Percentiles rank a stretch among this genome's conserved stretches.
These are phyloP conservation scores for Hypholoma fasciculare DNA, from an alignment of 768 basidiomycete genomes.

Conservation along the genomic window DNA sequence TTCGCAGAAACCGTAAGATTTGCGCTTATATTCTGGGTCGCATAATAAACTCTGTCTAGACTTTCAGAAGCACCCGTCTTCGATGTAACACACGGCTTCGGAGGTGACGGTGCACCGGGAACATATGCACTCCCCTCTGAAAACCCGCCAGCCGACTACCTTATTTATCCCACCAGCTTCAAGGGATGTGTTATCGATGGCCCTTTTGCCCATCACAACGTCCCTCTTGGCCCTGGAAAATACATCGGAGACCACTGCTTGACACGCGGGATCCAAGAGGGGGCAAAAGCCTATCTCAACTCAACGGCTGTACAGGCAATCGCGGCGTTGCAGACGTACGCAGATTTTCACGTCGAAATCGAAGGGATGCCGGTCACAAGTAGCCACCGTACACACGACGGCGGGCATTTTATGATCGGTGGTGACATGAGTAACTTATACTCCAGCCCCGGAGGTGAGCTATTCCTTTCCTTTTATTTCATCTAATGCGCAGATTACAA, in stretches of 20 bases:
- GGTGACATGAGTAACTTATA: slow-evolving; percentile 31
- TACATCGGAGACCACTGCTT: slow-evolving; percentile 30
- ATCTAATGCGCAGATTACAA: not conserved
- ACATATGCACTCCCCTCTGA: slow-evolving; percentile 22
- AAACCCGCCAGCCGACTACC: slow-evolving; percentile 5
- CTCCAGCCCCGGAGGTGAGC: slow-evolving; percentile 37
- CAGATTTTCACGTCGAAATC: slow-evolving; percentile 30
- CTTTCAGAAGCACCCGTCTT: slow-evolving; percentile 32
- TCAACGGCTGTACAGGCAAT: slow-evolving; percentile 17
- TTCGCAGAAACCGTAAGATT: slow-evolving; percentile 14
- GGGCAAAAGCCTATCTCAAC: slow-evolving; percentile 14
- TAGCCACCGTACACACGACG: slow-evolving; percentile 30
- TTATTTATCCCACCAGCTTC: slow-evolving; percentile 8
- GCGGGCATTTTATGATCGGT: slow-evolving; percentile 31
- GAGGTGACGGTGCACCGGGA: slow-evolving; percentile 28
- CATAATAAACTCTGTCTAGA: slow-evolving; percentile 12
- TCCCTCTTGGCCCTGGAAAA: slow-evolving; percentile 34
- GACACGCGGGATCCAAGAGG: slow-evolving; percentile 28
- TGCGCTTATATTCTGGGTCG: not conserved
- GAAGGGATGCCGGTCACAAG: slow-evolving; percentile 31
- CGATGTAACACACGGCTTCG: slow-evolving; percentile 33
- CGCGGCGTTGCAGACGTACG: slow-evolving; percentile 23
- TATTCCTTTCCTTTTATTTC: not conserved
- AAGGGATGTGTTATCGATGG: slow-evolving; percentile 29
- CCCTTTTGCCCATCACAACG: slow-evolving; percentile 28